phyloP scores from a whole-genome alignment of 305 asterid genomes.

The Stenogyne calaminthoides region DNA sequence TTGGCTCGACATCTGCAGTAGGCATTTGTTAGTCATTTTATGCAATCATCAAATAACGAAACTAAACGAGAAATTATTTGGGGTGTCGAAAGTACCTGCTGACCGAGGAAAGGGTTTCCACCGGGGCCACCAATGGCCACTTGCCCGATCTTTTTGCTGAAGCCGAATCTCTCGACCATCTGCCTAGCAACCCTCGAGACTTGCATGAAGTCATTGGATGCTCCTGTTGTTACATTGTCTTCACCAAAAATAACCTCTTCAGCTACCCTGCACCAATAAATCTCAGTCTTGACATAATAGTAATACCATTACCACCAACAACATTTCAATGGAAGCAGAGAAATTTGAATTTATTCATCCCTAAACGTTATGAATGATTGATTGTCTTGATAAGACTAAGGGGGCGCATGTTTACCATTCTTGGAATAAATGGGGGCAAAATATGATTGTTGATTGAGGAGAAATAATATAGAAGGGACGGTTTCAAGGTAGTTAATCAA shows the following conservation, averaged over 20 bases:
- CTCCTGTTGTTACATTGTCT: slow-evolving; percentile 92
- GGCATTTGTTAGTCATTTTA: not conserved
- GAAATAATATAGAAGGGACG: too few species aligned
- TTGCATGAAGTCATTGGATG: slow-evolving; percentile 96
- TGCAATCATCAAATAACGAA: not conserved
- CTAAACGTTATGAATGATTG: not conserved
- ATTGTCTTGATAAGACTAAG: not conserved
- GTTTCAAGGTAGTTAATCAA: too few species aligned
- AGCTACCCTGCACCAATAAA: slow-evolving; percentile 60
- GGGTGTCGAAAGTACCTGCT: slow-evolving; percentile 53
- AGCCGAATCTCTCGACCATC: slow-evolving; percentile 97
- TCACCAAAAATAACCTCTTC: slow-evolving; percentile 87
- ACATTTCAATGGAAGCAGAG: not conserved
- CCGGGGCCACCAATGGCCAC: slow-evolving; percentile 90
- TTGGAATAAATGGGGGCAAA: too few species aligned
- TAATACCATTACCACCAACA: not conserved
- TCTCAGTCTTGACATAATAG: not conserved
- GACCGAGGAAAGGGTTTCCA: slow-evolving; percentile 93
- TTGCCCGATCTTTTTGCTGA: slow-evolving; percentile 96
- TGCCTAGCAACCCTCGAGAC: slow-evolving; percentile 95
- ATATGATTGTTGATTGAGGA: too few species aligned
- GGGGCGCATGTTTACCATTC: too few species aligned
- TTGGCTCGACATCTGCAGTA: slow-evolving; percentile 73
- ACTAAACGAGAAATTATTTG: not conserved
- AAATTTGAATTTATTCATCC: not conserved